Evolutionary conservation across 2,329 filamentous ascomycete genomes (phyloP).

Genomic region (Curvularia lunata): DNA sequence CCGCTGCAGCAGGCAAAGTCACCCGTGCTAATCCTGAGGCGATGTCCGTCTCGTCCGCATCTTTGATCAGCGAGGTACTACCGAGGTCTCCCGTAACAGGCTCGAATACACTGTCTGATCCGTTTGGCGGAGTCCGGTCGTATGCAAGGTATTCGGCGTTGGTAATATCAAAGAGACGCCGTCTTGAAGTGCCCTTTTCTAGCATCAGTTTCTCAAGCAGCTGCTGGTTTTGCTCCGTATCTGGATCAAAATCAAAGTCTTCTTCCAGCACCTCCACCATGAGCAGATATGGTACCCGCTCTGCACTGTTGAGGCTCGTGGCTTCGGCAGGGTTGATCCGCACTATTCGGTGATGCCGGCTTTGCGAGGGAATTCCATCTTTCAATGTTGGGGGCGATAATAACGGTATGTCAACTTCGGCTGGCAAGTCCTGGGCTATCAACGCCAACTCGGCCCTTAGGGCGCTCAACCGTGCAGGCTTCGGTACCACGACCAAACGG

Average conservation of each 20-base stretch:
- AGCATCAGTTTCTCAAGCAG: slow-evolving; percentile 68
- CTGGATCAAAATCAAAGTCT: slow-evolving; percentile 82
- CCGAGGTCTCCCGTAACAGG: slow-evolving; percentile 80
- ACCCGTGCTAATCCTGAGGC: slow-evolving; percentile 41
- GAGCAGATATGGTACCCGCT: slow-evolving; percentile 82
- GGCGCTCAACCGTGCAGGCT: slow-evolving; percentile 79
- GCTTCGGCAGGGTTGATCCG: slow-evolving; percentile 83
- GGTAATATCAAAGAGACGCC: slow-evolving; percentile 61
- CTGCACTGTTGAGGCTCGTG: slow-evolving; percentile 83
- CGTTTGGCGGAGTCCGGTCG: slow-evolving; percentile 53
- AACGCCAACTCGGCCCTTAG: slow-evolving; percentile 80
- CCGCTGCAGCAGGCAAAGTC: slow-evolving; percentile 29
- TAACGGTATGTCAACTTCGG: slow-evolving; percentile 82
- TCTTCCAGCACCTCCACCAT: slow-evolving; percentile 84
- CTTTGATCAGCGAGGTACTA: slow-evolving; percentile 71
- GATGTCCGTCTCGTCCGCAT: slow-evolving; percentile 56
- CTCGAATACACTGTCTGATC: slow-evolving; percentile 79
- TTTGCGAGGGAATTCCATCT: slow-evolving; percentile 74
- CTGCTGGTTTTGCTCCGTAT: slow-evolving; percentile 73
- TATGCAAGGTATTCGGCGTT: slow-evolving; percentile 64
- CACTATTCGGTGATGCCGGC: slow-evolving; percentile 81
- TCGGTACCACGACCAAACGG: slow-evolving; percentile 80
- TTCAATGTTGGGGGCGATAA: slow-evolving; percentile 78
- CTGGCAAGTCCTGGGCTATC: slow-evolving; percentile 79
- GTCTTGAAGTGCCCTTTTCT: slow-evolving; percentile 65